Conservation (phyloP, 768 basidiomycete species). For the Mycena albidolilacea region DNA sequence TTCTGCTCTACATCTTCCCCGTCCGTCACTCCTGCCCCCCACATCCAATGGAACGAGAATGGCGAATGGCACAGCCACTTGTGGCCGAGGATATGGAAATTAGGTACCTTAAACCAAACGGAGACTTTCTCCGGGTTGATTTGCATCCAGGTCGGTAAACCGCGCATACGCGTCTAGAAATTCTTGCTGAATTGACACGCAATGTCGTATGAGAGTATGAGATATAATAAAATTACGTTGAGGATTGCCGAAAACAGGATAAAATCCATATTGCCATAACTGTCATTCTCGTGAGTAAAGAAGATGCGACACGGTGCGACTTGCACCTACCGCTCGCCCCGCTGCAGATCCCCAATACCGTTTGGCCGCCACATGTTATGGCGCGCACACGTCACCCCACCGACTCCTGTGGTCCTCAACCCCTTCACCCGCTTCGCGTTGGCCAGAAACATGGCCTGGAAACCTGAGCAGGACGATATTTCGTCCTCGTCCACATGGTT, state of each 20-base stretch:
- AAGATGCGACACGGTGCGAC: neutral
- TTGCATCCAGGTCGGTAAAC: neutral
- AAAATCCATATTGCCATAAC: neutral
- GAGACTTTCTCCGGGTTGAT: neutral
- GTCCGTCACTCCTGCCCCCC: no score
- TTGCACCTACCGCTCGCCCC: neutral
- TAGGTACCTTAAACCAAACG: slow-evolving; percentile 2
- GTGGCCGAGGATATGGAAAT: neutral
- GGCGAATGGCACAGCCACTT: neutral
- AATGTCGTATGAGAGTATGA: neutral
- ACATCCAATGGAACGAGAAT: no score
- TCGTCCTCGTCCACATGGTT: slow-evolving; percentile 21
- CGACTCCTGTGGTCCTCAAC: no score
- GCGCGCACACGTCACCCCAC: no score
- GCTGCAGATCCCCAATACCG: neutral
- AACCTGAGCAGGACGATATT: slow-evolving; percentile 20
- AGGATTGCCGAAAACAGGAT: neutral
- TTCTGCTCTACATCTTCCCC: no score
- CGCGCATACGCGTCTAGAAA: neutral
- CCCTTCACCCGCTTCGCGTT: slow-evolving; percentile 5
- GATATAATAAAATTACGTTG: neutral
- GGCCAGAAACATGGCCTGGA: slow-evolving; percentile 26
- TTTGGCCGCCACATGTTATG: neutral
- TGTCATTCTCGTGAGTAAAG: neutral
- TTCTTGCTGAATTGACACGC: no score